phyloP scores from a whole-genome alignment of 1,284 basidiomycete species.

The Boletellus sp. region DNA sequence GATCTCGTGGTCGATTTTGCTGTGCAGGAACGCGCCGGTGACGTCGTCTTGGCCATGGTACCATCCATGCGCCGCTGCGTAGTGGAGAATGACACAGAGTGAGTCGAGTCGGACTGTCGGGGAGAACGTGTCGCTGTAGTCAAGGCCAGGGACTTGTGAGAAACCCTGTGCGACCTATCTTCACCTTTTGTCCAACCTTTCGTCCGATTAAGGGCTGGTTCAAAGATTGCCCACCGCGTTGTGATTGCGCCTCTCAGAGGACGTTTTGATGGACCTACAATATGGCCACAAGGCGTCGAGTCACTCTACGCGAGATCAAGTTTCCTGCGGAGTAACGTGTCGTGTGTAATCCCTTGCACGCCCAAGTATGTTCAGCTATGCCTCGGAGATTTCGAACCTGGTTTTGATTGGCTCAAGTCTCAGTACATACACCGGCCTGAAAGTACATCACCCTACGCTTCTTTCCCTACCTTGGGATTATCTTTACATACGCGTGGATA shows the following conservation, averaged over 20 bases:
- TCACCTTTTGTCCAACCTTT: no score
- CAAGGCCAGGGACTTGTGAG: constrained; percentile 36
- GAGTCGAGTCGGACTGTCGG: constrained; percentile 34
- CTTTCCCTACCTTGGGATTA: neutral
- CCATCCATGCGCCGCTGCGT: constrained; percentile 25
- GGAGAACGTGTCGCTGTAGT: constrained; percentile 38
- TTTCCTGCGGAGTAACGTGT: neutral
- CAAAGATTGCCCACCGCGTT: no score
- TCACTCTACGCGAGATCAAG: no score
- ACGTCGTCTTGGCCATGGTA: constrained; percentile 34
- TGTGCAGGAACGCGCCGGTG: constrained; percentile 34
- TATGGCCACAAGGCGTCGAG: no score
- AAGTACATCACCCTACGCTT: neutral
- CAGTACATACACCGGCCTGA: neutral
- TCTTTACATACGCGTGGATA: constrained; percentile 7
- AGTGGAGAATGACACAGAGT: constrained; percentile 27
- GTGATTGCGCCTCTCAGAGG: no score
- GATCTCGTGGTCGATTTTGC: constrained; percentile 8
- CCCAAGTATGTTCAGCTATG: no score
- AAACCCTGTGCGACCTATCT: constrained; percentile 42
- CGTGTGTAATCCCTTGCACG: neutral
- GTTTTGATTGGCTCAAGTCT: neutral
- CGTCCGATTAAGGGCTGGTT: no score
- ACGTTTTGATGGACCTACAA: no score
- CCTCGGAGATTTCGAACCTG: neutral